These are phyloP conservation scores for Neopestalotiopsis sp. DNA, from an alignment of 2,329 filamentous ascomycete genomes.

Conservation along the genomic window DNA sequence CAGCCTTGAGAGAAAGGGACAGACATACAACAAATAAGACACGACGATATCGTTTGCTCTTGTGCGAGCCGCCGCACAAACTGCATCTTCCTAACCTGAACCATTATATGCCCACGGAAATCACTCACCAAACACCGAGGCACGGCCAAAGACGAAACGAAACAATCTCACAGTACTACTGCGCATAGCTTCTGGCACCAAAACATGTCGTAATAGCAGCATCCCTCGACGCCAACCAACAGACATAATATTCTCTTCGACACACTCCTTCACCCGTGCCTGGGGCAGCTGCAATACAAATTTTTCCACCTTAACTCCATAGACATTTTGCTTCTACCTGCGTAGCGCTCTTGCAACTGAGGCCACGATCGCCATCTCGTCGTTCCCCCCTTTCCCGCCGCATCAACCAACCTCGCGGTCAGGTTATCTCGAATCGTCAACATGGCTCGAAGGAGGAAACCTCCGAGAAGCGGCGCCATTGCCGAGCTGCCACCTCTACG, in stretches of 20 bases:
- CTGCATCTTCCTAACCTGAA: neutral
- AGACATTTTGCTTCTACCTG: neutral
- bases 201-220: constrained; percentile 16
- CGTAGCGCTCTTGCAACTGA: neutral
- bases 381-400: neutral
- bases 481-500: constrained; percentile 66
- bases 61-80: neutral
- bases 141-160: neutral
- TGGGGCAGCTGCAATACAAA: neutral
- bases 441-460: constrained; percentile 61
- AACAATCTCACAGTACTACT: constrained; percentile 1
- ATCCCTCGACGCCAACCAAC: neutral
- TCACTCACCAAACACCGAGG: neutral
- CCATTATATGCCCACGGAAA: neutral
- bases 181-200: constrained; percentile 1
- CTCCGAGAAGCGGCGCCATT: constrained; percentile 64
- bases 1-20: neutral
- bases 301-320: neutral
- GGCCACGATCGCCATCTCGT: neutral
- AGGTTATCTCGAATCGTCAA: neutral
- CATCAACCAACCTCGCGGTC: neutral
- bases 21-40: neutral
- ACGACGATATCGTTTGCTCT: neutral
- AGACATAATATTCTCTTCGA: constrained; percentile 16
- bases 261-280: constrained; percentile 17